These are phyloP conservation scores for Colletotrichum kahawae DNA, from an alignment of 2,329 filamentous ascomycete genomes.

Conservation along the genomic window DNA sequence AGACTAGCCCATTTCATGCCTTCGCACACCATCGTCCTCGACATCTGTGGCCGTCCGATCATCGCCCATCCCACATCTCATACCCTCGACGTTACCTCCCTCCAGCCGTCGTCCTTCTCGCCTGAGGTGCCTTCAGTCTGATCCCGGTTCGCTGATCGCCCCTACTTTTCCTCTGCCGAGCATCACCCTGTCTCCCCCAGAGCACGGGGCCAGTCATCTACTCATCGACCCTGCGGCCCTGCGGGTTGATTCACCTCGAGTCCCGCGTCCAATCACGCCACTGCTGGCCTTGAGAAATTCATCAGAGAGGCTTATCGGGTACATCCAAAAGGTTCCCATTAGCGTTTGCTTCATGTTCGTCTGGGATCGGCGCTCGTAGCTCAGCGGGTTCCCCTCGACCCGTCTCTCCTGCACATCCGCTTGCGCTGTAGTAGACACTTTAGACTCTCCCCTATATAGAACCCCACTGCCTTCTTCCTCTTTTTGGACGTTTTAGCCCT, in stretches of 20 bases:
- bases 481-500: neutral
- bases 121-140: neutral
- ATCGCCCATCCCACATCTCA: neutral
- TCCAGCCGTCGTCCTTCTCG: neutral
- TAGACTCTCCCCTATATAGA: conserved; percentile 25
- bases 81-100: neutral
- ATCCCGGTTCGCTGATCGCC: conserved; percentile 10
- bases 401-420: neutral
- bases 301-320: neutral
- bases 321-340: neutral
- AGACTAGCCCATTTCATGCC: conserved; percentile 18
- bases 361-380: conserved; percentile 19
- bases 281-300: neutral
- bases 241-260: neutral
- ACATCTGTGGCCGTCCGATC: conserved; percentile 8
- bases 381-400: conserved; percentile 10
- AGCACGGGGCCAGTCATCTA: neutral
- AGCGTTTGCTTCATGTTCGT: conserved; percentile 26
- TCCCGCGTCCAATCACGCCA: conserved; percentile 6
- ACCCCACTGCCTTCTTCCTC: conserved; percentile 17
- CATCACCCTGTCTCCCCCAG: conserved; percentile 7
- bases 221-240: neutral
- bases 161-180: neutral
- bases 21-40: neutral
- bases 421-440: conserved; percentile 5